phyloP scores from a whole-genome alignment of 768 basidiomycete genomes.

The Tulasnella sp. region DNA sequence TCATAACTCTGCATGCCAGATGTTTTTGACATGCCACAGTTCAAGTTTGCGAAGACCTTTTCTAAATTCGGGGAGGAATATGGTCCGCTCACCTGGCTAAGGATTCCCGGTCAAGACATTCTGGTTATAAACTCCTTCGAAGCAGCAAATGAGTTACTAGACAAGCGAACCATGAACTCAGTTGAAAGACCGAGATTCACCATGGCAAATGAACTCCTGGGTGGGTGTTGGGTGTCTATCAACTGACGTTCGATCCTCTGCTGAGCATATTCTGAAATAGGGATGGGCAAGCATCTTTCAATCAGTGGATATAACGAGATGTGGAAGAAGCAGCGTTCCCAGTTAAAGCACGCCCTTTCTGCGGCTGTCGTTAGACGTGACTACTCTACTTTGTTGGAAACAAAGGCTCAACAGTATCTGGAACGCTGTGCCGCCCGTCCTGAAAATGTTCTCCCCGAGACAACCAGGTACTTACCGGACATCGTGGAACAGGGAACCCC shows the following conservation, averaged over 20 bases:
- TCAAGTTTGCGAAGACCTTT: not conserved
- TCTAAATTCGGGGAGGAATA: conserved; percentile 17
- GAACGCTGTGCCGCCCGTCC: not conserved
- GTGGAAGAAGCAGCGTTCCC: not conserved
- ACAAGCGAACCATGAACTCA: conserved; percentile 27
- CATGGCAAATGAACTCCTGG: not conserved
- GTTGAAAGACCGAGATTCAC: conserved; percentile 26
- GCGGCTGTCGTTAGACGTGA: not conserved
- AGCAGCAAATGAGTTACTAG: conserved; percentile 29
- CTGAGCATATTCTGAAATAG: not conserved
- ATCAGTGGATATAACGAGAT: not conserved
- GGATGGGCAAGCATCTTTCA: not conserved
- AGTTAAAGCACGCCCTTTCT: not conserved
- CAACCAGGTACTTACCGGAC: not conserved
- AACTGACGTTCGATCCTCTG: too few species aligned
- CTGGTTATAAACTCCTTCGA: conserved; percentile 25
- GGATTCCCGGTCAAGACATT: conserved; percentile 18
- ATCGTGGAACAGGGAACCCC: too few species aligned
- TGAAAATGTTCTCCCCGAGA: not conserved
- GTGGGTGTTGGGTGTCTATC: not conserved
- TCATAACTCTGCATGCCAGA: not conserved
- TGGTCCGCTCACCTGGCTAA: conserved; percentile 17
- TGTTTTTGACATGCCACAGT: conserved; percentile 33
- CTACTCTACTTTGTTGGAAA: not conserved
- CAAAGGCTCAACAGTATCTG: not conserved